These are phyloP conservation scores for Fusarium pseudonygamai DNA, from an alignment of 2,329 filamentous ascomycete genomes.

Conservation along the genomic window DNA sequence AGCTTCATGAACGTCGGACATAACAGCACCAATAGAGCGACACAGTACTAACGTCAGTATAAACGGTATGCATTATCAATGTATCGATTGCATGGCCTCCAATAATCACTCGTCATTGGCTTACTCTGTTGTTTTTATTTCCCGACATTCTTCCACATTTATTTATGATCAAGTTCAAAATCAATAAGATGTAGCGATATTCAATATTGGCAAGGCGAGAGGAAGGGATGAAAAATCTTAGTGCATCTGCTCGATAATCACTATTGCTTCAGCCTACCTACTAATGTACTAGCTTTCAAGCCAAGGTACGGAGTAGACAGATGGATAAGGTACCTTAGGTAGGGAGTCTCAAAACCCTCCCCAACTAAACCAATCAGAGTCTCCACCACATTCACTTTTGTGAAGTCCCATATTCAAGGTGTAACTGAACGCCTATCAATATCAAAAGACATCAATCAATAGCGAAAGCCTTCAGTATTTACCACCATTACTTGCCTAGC, in stretches of 20 bases:
- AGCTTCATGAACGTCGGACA: background rate
- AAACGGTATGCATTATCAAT: background rate
- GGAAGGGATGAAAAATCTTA: background rate
- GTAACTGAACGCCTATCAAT: background rate
- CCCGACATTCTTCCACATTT: background rate
- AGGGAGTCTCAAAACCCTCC: slow-evolving; percentile 35
- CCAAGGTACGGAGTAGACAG: background rate
- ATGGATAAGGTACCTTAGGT: background rate
- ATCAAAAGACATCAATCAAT: background rate
- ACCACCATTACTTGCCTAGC: slow-evolving; percentile 13
- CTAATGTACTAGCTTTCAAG: background rate
- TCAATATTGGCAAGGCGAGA: background rate
- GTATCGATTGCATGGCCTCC: background rate
- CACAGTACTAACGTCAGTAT: background rate
- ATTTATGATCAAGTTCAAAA: background rate
- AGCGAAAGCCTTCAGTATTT: slow-evolving; percentile 5
- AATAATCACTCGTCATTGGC: background rate
- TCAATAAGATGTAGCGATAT: background rate
- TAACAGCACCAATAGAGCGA: background rate
- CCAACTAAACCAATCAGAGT: slow-evolving; percentile 18
- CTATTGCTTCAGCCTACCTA: slow-evolving; percentile 22
- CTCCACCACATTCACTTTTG: slow-evolving; percentile 21
- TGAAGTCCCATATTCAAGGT: slow-evolving; percentile 4
- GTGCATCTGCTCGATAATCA: slow-evolving; percentile 21
- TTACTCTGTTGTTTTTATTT: background rate